phyloP scores from a whole-genome alignment of 768 basidiomycete genomes.

The Russula emetica region DNA sequence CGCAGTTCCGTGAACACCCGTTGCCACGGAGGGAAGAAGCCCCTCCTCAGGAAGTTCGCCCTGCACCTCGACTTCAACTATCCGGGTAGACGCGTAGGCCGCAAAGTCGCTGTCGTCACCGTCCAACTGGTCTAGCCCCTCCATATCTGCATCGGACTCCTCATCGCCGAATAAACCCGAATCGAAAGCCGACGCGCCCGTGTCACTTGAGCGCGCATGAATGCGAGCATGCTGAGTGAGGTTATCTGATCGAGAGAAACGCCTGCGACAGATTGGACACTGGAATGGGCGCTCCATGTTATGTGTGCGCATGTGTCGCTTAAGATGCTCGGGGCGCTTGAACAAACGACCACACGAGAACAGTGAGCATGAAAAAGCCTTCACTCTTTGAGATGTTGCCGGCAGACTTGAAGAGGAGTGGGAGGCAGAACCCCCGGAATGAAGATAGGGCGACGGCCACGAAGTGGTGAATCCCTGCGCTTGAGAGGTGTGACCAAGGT shows the following conservation, averaged over 20 bases:
- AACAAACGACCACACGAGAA: slow-evolving; percentile 81
- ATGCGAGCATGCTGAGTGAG: slow-evolving; percentile 83
- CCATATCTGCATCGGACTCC: slow-evolving; percentile 33
- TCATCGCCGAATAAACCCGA: slow-evolving; percentile 28
- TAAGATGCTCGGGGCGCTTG: slow-evolving; percentile 90
- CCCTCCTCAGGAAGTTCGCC: slow-evolving; percentile 27
- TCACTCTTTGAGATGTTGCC: slow-evolving; percentile 33
- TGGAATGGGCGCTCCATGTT: slow-evolving; percentile 83
- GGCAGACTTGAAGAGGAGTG: slow-evolving; percentile 25
- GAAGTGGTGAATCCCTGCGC: slow-evolving; percentile 22
- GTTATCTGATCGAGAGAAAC: slow-evolving; percentile 86
- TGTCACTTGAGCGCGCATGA: slow-evolving; percentile 49
- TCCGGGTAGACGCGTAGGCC: slow-evolving; percentile 25
- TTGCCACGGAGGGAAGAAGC: slow-evolving; percentile 13
- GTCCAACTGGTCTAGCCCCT: slow-evolving; percentile 38
- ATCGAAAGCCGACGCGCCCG: slow-evolving; percentile 26
- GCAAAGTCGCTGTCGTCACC: slow-evolving; percentile 29
- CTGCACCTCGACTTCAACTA: slow-evolving; percentile 30
- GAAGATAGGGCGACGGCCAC: slow-evolving; percentile 29
- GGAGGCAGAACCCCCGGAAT: slow-evolving; percentile 25
- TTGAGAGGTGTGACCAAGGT: slow-evolving; percentile 1
- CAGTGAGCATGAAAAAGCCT: slow-evolving; percentile 77
- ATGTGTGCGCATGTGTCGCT: slow-evolving; percentile 82
- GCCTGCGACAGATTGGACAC: slow-evolving; percentile 70
- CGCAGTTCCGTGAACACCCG: not conserved